These are phyloP conservation scores for Morella rubra DNA, from an alignment of 306 rosid genomes.

Conservation along the genomic window DNA sequence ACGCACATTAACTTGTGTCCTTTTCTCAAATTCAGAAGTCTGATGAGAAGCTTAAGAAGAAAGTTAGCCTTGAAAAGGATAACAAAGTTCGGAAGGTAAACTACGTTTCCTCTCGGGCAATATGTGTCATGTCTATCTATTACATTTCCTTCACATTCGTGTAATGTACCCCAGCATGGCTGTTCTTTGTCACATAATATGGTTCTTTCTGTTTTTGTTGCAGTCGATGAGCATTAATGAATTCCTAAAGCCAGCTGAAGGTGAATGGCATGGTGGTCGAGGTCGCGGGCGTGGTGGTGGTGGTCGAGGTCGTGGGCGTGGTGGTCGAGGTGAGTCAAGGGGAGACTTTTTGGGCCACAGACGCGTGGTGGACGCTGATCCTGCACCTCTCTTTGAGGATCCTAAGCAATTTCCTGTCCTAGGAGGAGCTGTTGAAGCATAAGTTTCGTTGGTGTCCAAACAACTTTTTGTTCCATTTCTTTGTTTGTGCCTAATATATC, in stretches of 20 bases:
- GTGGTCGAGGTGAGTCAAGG: not conserved
- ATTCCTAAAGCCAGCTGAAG: slow-evolving; percentile 6
- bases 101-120: not conserved
- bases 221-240: slow-evolving; percentile 2
- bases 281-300: not conserved
- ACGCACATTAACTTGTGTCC: not conserved
- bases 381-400: slow-evolving; percentile 12
- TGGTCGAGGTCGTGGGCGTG: slow-evolving; percentile 1
- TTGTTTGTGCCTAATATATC: too few relatives aligned
- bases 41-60: slow-evolving; percentile 15
- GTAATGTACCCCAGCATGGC: not conserved
- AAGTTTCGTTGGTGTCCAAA: too few relatives aligned
- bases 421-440: not conserved
- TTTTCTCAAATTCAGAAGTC: not conserved
- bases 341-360: not conserved
- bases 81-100: slow-evolving; percentile 9
- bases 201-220: not conserved
- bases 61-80: slow-evolving; percentile 4
- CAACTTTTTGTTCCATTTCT: too few relatives aligned
- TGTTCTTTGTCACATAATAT: not conserved
- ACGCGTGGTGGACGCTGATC: not conserved
- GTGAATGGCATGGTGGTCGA: not conserved
- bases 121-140: not conserved
- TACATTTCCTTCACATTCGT: not conserved
- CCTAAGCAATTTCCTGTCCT: slow-evolving; percentile 4